Evolutionary conservation across 805 yeast species (phyloP), one percentile per base, ranked within the genome.

Genomic region (Saturnispora mendoncae): DNA sequence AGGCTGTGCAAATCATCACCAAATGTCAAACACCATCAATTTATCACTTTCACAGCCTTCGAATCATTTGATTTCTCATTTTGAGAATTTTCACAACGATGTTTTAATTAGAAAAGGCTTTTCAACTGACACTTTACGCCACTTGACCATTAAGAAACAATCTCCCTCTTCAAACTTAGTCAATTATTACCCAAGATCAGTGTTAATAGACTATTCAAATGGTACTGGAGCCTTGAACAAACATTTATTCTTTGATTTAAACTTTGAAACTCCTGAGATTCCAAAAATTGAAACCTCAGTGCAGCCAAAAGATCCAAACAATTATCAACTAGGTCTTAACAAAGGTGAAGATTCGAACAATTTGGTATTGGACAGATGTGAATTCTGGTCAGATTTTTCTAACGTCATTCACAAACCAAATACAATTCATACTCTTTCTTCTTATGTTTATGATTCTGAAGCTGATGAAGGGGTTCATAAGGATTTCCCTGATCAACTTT

Each of bases 341-440:
- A 36, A 55, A 2, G 74, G 74, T 0, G 66, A 67, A 1, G 45
- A 49, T 19, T n/a, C n/a, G n/a, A 66, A 67, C 1, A 46, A 49
- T 20, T 59, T 84, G 31, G 57, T 52, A 4, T 46, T 47, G 0
- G 54, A 56, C 1, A 70, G 69, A 33, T 72, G 84, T 0, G 58
- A 56, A 23, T 83, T 75, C 50, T 90, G 97, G 97, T 71, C 92
- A 0, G 95, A 85, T 53, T 84, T 80, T 54, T 69, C 79, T 31
- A 72, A 77, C 49, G 70, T 87, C 39, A 70, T 83, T 3, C 76
- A 76, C 53, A 71, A 73, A 39, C 90, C 95, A 0, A 62, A 62
- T 4, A 68, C 80, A 2, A 64, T 82, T 36, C 64, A 75, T 29
- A 66, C 68, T 6, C 55, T 87, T 18, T 57, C 62, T 2, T 66